These are phyloP conservation scores for Asterella californica DNA, from an alignment of 225 moss, liverwort and hornwort species.

Conservation along the genomic window DNA sequence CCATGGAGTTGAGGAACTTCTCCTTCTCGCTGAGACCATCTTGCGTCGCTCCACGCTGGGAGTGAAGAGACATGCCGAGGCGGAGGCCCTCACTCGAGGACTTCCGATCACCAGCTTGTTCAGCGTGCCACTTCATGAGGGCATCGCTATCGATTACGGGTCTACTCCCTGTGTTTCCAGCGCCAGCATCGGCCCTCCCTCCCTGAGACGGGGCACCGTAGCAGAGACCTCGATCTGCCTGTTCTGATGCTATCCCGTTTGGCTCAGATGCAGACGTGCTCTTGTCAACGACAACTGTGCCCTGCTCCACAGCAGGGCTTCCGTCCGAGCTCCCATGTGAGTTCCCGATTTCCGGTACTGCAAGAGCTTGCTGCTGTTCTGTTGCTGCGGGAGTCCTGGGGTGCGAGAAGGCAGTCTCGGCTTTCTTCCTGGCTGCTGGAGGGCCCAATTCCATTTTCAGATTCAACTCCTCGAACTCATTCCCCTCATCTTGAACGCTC, in stretches of 20 bases:
- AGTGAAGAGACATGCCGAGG: slow-evolving; percentile 14
- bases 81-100: slow-evolving; percentile 14
- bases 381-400: not conserved
- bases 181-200: not conserved
- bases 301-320: not conserved
- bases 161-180: slow-evolving; percentile 9
- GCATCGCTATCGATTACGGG: slow-evolving; percentile 28
- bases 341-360: slow-evolving; percentile 1
- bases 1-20: slow-evolving; percentile 6
- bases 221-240: slow-evolving; percentile 19
- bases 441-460: slow-evolving; percentile 76
- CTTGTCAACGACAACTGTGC: not conserved
- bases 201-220: slow-evolving; percentile 11
- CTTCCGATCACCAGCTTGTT: slow-evolving; percentile 18
- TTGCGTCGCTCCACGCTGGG: not conserved
- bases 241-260: slow-evolving; percentile 11
- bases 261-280: slow-evolving; percentile 10
- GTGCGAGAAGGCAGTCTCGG: not conserved
- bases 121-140: slow-evolving; percentile 23
- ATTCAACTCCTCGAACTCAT: slow-evolving; percentile 48
- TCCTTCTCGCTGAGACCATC: slow-evolving; percentile 22
- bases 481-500: slow-evolving; percentile 5
- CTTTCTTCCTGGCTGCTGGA: slow-evolving; percentile 34
- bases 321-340: slow-evolving; percentile 18
- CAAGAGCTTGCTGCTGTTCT: not conserved